Evolutionary conservation across 106 monocot genomes (phyloP), one percentile per base, ranked within the genome.

Genomic region (Dactylorhiza incarnata): DNA sequence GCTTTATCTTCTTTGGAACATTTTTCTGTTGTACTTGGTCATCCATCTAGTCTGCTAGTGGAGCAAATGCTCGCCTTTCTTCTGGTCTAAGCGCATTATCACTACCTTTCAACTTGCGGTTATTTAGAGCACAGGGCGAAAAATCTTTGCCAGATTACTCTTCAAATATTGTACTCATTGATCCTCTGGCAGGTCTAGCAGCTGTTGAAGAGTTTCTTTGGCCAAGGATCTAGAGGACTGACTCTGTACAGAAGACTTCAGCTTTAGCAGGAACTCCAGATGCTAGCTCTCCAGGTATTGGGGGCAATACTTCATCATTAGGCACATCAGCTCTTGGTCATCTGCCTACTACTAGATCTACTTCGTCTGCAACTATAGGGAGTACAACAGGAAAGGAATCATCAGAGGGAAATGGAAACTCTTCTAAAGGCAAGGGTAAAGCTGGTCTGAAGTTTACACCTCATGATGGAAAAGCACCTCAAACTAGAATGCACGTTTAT

Each of bases 141-240:
- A n/a, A n/a, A n/a, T n/a, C n/a, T n/a, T n/a, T n/a, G n/a, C n/a
- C n/a, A n/a, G n/a, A n/a, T n/a, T n/a, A n/a, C n/a, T n/a, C n/a
- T n/a, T n/a, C n/a, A n/a, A n/a, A n/a, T n/a, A n/a, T n/a, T n/a
- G n/a, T n/a, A n/a, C n/a, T n/a, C n/a, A n/a, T n/a, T n/a, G n/a
- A n/a, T n/a, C 97, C 97, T 25, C 75, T 97, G 48, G 97, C 94
- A 9, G 94, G 87, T 71, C 77, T 97, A 68, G 94, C 93, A 71
- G 87, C 91, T 48, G 87, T 97, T 74, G 97, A 97, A 78, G 97
- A 97, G 58, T 97, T 97, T 46, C 91, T 97, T 62, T 97, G 97
- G 97, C 90, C 97, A 53, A 85, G 97, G 69, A 80, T 97, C 17
- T 89, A 94, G 78, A 84, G 93, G 43, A 83, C 66, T 73, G 93